Base-by-base conservation (phyloP, 306 rosid species). In the Quercus gilva region DNA sequence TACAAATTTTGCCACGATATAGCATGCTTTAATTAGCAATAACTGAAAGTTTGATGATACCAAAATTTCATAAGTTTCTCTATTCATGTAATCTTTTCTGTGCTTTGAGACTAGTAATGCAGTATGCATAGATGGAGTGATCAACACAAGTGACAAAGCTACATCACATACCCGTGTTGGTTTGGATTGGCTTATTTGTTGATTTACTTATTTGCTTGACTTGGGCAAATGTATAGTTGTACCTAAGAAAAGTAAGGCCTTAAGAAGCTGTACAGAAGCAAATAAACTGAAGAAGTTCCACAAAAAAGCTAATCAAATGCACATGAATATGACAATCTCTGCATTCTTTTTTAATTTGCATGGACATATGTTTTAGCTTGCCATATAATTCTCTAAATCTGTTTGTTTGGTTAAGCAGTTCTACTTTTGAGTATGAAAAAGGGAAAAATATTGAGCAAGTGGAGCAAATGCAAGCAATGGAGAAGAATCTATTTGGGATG, bases 401-500 rank as follows among this genome's bases (percentile, higher is more conserved):
- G 43, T 77, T 77, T 52, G 43, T 55, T 86, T 68, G 58, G 75
- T 72, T 72, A 60, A 70, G 60, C 81, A 95, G 98, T 56, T 82
- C 80, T 61, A 85, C 85, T 35, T 95, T 95, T 64, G 92, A 91
- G 78, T 83, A 86, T 37, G 97, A 95, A 75, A 95, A 92, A 81
- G 84, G 82, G 78, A 77, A 73, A 76, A 95, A 95, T 84, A 55
- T 89, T 17, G 96, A 91, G 79, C 78, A 86, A 71, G 99, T 95
- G 78, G 93, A 89, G 83, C 82, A 91, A 76, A 49, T 95, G 87
- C 84, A 86, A 84, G 90, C 86, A 60, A 89, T 88, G 84, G 99
- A 95, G 91, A 88, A 85, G 89, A 85, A 90, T 64, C 86, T 95
- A 23, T 84, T 91, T 67, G 89, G 79, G 2, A 88, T 90, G 91